These are phyloP conservation scores for Candida vartiovaarae DNA, from an alignment of 805 yeast species.

Conservation along the genomic window DNA sequence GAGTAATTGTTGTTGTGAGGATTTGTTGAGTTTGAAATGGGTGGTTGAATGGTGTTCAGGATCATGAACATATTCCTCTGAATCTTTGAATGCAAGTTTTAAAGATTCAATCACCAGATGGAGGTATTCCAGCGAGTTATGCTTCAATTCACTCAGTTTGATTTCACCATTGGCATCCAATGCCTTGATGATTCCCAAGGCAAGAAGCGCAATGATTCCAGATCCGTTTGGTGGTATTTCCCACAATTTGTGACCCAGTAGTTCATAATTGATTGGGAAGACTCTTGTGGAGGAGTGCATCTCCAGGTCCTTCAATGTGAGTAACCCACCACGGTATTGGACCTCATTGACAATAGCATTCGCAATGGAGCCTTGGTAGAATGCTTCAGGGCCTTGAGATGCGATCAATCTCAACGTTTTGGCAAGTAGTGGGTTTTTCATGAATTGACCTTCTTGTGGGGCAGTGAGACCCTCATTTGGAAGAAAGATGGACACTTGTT, in stretches of 20 bases:
- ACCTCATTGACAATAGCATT: slow-evolving; percentile 52
- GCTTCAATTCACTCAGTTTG: slow-evolving; percentile 39
- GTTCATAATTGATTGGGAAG: slow-evolving; percentile 51
- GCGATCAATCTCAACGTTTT: slow-evolving; percentile 45
- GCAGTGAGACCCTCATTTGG: slow-evolving; percentile 32
- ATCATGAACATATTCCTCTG: slow-evolving; percentile 68
- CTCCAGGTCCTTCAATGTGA: slow-evolving; percentile 48
- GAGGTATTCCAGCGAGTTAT: slow-evolving; percentile 64
- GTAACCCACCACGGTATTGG: slow-evolving; percentile 45
- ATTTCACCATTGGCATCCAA: slow-evolving; percentile 39
- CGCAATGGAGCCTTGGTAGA: slow-evolving; percentile 67
- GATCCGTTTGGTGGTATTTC: slow-evolving; percentile 85
- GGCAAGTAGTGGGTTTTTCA: slow-evolving; percentile 47
- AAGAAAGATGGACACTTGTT: slow-evolving; percentile 28
- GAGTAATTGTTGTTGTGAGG: slow-evolving; percentile 34
- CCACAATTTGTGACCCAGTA: slow-evolving; percentile 55
- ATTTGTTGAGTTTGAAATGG: background rate
- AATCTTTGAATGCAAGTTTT: slow-evolving; percentile 67
- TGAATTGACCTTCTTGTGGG: slow-evolving; percentile 54
- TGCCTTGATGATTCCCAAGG: slow-evolving; percentile 58
- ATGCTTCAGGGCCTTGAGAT: slow-evolving; percentile 52
- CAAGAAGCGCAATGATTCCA: slow-evolving; percentile 67
- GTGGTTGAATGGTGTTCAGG: slow-evolving; percentile 34
- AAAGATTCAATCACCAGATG: slow-evolving; percentile 66
- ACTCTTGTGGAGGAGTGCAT: slow-evolving; percentile 55